These are phyloP conservation scores for Hypoxylon subgilvum DNA, from an alignment of 495 filamentous ascomycete species.

Conservation along the genomic window DNA sequence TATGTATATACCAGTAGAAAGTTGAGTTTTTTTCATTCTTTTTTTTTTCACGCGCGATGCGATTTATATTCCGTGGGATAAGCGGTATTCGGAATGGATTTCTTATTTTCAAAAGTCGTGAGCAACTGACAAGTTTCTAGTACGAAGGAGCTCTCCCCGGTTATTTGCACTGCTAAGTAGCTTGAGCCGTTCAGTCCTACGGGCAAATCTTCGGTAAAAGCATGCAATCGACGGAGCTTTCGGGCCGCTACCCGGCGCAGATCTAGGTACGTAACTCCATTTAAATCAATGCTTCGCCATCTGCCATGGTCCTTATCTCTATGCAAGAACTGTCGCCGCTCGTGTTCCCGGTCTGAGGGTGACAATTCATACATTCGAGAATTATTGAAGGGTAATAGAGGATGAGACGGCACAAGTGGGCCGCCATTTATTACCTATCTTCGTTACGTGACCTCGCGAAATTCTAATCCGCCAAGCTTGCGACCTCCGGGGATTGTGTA, in stretches of 20 bases:
- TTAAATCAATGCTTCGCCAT: constrained; percentile 17
- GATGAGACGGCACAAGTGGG: constrained; percentile 18
- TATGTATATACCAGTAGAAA: too few species aligned
- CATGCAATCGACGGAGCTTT: background rate
- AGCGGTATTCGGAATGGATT: too few species aligned
- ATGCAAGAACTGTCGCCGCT: constrained; percentile 14
- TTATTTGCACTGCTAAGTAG: too few species aligned
- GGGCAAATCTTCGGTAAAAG: constrained; percentile 27
- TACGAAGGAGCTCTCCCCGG: too few species aligned
- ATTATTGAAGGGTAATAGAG: constrained; percentile 15
- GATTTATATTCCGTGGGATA: too few species aligned
- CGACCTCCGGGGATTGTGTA: constrained; percentile 3
- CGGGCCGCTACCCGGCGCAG: constrained; percentile 32
- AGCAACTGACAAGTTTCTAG: too few species aligned
- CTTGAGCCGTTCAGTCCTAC: constrained; percentile 14
- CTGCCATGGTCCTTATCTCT: background rate
- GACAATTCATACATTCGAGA: constrained; percentile 30
- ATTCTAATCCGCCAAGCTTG: constrained; percentile 21
- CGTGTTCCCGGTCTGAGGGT: constrained; percentile 28
- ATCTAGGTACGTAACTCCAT: constrained; percentile 32
- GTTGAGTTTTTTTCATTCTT: too few species aligned
- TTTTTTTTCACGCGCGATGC: too few species aligned
- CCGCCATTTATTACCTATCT: constrained; percentile 17
- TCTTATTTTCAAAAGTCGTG: too few species aligned
- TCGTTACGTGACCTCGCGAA: constrained; percentile 13